Evolutionary conservation across 352 stramenopile species (phyloP).

Genomic region (Pythium sp.): DNA sequence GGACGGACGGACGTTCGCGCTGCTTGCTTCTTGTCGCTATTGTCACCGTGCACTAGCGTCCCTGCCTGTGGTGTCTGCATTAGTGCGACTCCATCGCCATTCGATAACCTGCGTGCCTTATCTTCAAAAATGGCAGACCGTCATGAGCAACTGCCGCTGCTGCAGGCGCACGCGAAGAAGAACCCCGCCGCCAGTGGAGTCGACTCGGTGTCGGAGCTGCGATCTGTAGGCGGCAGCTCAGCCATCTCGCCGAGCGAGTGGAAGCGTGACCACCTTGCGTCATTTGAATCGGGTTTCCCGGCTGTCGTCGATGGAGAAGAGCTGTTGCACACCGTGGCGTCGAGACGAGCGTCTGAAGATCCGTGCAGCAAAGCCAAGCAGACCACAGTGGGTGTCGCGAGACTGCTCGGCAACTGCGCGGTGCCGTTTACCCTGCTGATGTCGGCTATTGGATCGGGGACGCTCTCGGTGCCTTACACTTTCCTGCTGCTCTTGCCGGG

Average conservation of each 20-base stretch:
- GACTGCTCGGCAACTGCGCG: slow-evolving; percentile 13
- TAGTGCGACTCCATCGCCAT: background rate
- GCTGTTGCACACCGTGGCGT: slow-evolving; percentile 12
- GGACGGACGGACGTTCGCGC: background rate
- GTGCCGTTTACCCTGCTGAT: slow-evolving; percentile 46
- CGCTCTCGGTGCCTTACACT: slow-evolving; percentile 62
- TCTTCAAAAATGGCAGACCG: background rate
- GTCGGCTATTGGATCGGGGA: slow-evolving; percentile 55
- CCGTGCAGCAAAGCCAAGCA: slow-evolving; percentile 17
- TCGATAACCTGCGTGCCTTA: background rate
- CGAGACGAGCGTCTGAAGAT: slow-evolving; percentile 4
- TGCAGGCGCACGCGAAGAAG: slow-evolving; percentile 1
- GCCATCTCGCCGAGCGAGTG: slow-evolving; percentile 2
- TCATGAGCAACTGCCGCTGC: slow-evolving; percentile 8
- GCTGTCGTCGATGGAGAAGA: slow-evolving; percentile 20
- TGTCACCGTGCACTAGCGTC: background rate
- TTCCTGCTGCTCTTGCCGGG: slow-evolving; percentile 49
- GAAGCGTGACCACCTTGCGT: slow-evolving; percentile 21
- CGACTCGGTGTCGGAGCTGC: background rate
- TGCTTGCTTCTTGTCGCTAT: background rate
- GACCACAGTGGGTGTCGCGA: slow-evolving; percentile 11
- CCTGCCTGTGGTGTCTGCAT: background rate
- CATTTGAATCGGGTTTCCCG: slow-evolving; percentile 23
- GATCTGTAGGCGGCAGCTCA: background rate
- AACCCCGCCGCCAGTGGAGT: background rate